Percentiles rank a stretch among this genome's conserved stretches.
Evolutionary conservation across 1,284 basidiomycete genomes (phyloP).

Genomic region (Fomitopsis betulina): DNA sequence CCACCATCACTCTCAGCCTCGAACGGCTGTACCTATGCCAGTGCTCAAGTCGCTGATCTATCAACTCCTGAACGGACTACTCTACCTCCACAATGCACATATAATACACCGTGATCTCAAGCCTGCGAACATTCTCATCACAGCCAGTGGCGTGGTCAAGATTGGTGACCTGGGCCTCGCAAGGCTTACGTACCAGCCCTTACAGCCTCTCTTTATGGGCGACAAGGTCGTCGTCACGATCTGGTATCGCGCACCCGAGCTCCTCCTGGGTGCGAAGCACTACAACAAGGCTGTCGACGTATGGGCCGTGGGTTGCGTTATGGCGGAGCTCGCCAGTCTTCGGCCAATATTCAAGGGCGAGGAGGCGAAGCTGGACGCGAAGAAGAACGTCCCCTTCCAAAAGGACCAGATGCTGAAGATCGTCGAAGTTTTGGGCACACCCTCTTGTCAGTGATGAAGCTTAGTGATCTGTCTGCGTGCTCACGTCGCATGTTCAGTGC

Average conservation of each 20-base stretch:
- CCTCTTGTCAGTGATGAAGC: conserved; percentile 54
- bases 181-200: conserved; percentile 78
- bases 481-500: conserved; percentile 39
- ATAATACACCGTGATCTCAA: conserved; percentile 97
- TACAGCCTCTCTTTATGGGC: conserved; percentile 82
- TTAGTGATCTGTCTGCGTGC: background rate
- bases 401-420: conserved; percentile 93
- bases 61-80: conserved; percentile 93
- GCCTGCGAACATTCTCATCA: conserved; percentile 98
- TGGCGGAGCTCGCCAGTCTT: conserved; percentile 90
- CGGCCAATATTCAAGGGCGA: conserved; percentile 99
- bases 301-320: conserved; percentile 97
- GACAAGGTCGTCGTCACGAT: conserved; percentile 99
- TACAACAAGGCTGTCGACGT: conserved; percentile 95
- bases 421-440: conserved; percentile 90
- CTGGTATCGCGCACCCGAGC: conserved; percentile 97
- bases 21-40: conserved; percentile 66
- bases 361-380: conserved; percentile 92
- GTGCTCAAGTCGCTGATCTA: conserved; percentile 93
- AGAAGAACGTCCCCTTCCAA: conserved; percentile 93
- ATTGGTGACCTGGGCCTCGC: conserved; percentile 97
- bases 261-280: conserved; percentile 92
- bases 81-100: conserved; percentile 94
- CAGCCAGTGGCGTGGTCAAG: conserved; percentile 86
- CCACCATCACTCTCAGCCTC: conserved; percentile 92